These are phyloP conservation scores for Bolboschoenus planiculmis DNA, from an alignment of 176 grass and related monocot genomes.

Conservation along the genomic window DNA sequence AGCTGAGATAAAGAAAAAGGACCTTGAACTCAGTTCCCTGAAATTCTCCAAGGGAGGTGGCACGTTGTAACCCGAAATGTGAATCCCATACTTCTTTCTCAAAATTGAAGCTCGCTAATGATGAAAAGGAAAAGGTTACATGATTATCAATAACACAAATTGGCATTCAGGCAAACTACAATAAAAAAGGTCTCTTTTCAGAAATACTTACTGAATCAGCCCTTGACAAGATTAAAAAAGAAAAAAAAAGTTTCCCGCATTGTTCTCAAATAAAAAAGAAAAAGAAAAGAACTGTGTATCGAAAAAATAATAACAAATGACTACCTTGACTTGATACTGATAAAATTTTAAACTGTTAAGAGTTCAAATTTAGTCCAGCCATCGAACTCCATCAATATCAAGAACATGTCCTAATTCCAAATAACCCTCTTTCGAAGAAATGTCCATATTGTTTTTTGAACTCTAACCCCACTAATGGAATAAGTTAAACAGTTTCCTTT, in stretches of 20 bases:
- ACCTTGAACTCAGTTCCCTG: slow-evolving; percentile 72
- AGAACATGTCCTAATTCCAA: background rate
- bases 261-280: background rate
- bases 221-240: background rate
- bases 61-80: slow-evolving; percentile 79
- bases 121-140: background rate
- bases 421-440: background rate
- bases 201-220: background rate
- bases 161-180: background rate
- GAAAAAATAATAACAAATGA: background rate
- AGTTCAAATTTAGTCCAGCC: background rate
- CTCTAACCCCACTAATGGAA: background rate
- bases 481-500: background rate
- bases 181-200: background rate
- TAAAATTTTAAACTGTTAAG: background rate
- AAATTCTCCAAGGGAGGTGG: slow-evolving; percentile 73
- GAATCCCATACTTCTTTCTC: slow-evolving; percentile 67
- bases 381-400: background rate
- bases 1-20: background rate
- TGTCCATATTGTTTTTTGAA: background rate
- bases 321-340: background rate
- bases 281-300: background rate
- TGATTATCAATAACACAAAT: background rate
- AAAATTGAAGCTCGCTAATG: slow-evolving; percentile 57
- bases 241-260: background rate